phyloP scores from a whole-genome alignment of 2,329 filamentous ascomycete species.

The Pyrenophora teres region DNA sequence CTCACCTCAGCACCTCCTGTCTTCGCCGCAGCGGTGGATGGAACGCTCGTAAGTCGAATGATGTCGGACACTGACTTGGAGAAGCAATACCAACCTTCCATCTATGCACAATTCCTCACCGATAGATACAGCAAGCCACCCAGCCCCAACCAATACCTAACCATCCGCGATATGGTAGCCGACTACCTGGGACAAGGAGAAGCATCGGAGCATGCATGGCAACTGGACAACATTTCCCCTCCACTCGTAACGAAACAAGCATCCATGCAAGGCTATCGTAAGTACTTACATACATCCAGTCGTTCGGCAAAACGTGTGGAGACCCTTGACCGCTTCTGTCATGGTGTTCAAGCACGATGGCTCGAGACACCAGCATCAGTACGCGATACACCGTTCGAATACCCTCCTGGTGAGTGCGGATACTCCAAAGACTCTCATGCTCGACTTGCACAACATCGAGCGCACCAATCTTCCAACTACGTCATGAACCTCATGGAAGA shows the following conservation, averaged over 20 bases:
- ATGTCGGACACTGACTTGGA: conserved; percentile 18
- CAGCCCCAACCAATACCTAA: conserved; percentile 30
- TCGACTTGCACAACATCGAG: conserved; percentile 30
- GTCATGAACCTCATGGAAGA: conserved; percentile 41
- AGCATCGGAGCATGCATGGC: conserved; percentile 12
- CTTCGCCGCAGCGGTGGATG: conserved; percentile 32
- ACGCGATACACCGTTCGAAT: conserved; percentile 19
- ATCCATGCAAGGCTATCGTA: conserved; percentile 24
- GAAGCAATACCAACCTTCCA: conserved; percentile 34
- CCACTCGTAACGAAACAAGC: conserved; percentile 5
- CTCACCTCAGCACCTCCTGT: conserved; percentile 32
- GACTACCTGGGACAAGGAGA: conserved; percentile 21
- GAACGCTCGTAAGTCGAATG: conserved; percentile 26
- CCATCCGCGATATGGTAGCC: conserved; percentile 21
- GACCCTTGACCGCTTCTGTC: conserved; percentile 24
- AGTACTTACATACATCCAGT: conserved; percentile 28
- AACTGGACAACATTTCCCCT: conserved; percentile 28
- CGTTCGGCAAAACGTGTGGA: conserved; percentile 23
- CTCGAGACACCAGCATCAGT: conserved; percentile 13
- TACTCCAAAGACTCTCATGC: conserved; percentile 29
- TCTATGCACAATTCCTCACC: conserved; percentile 35
- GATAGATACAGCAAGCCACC: conserved; percentile 27
- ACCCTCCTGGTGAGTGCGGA: conserved; percentile 33
- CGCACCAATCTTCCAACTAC: conserved; percentile 30
- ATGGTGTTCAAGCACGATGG: conserved; percentile 20